Evolutionary conservation across 768 basidiomycete species (phyloP).

Genomic region (Daedaleopsis sinensis): DNA sequence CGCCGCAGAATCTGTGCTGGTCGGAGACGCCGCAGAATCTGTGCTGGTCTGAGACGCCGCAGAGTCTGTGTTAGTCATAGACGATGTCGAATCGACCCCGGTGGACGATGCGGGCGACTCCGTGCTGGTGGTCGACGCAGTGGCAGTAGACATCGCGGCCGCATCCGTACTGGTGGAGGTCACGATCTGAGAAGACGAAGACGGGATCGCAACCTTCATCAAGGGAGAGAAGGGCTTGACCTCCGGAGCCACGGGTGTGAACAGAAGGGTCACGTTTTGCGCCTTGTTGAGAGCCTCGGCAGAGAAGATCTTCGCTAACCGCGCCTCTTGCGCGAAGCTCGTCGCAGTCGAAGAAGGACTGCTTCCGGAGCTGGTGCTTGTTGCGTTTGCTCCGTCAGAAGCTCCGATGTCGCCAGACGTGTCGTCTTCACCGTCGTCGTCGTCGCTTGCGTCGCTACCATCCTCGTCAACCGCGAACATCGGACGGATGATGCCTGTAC

Average conservation of each 20-base stretch:
- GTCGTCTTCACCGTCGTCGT: background rate
- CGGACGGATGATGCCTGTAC: conserved; percentile 54
- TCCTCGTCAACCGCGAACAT: conserved; percentile 36
- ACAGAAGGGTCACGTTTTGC: conserved; percentile 55
- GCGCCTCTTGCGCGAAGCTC: conserved; percentile 19
- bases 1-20: background rate
- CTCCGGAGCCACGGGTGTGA: conserved; percentile 44
- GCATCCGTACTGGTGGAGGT: background rate
- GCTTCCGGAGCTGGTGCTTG: conserved; percentile 2
- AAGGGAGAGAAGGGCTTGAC: conserved; percentile 18
- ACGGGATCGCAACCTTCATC: background rate
- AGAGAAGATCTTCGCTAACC: conserved; percentile 16
- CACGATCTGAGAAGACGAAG: too few relatives aligned
- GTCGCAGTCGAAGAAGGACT: conserved; percentile 12
- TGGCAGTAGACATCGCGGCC: background rate
- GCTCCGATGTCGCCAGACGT: background rate
- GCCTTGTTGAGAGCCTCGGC: conserved; percentile 21
- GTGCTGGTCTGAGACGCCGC: too few relatives aligned
- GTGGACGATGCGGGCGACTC: background rate
- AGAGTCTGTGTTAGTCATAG: background rate
- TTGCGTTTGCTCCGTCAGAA: conserved; percentile 9
- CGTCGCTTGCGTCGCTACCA: conserved; percentile 2
- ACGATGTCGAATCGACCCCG: too few relatives aligned
- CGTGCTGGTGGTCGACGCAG: background rate
- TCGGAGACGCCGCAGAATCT: too few relatives aligned